Evolutionary conservation across 768 basidiomycete species (phyloP).

Genomic region (Suillus ampliporus): DNA sequence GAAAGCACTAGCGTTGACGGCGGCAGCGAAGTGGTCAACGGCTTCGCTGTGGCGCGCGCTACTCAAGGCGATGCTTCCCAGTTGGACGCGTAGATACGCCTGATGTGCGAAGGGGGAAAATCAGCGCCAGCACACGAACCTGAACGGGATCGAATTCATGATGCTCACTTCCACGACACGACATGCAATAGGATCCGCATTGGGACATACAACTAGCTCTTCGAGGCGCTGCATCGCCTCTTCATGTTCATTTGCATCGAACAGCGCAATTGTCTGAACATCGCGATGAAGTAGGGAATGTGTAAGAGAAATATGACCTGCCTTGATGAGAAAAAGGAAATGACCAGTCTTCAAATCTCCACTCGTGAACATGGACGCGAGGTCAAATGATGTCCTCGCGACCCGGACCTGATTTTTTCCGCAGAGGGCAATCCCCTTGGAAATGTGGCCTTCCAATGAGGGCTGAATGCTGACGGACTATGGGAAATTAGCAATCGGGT

Average conservation of each 20-base stretch:
- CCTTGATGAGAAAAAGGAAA: not conserved
- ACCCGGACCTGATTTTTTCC: not conserved
- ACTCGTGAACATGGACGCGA: not conserved
- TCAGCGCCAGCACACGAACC: not conserved
- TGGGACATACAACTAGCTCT: not conserved
- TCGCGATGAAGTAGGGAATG: not conserved
- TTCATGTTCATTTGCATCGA: not conserved
- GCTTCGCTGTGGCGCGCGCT: not conserved
- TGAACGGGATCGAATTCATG: not conserved
- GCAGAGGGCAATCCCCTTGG: not conserved
- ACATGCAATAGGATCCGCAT: not conserved
- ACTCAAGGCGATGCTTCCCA: not conserved
- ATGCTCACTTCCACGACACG: not conserved
- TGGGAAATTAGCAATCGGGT: not conserved
- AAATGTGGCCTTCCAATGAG: not conserved
- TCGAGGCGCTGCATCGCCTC: not conserved
- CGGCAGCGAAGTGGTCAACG: not conserved
- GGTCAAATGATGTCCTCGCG: not conserved
- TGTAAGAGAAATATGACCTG: not conserved
- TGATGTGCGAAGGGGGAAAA: not conserved
- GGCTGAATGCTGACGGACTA: not conserved
- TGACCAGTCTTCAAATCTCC: not conserved
- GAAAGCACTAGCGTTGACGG: not conserved
- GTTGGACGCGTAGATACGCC: not conserved
- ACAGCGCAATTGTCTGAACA: not conserved